A percentile compares a stretch with the other conserved stretches of the same genome.
Evolutionary conservation across 768 basidiomycete genomes (phyloP).

Genomic region (Austroboletus eburneus): DNA sequence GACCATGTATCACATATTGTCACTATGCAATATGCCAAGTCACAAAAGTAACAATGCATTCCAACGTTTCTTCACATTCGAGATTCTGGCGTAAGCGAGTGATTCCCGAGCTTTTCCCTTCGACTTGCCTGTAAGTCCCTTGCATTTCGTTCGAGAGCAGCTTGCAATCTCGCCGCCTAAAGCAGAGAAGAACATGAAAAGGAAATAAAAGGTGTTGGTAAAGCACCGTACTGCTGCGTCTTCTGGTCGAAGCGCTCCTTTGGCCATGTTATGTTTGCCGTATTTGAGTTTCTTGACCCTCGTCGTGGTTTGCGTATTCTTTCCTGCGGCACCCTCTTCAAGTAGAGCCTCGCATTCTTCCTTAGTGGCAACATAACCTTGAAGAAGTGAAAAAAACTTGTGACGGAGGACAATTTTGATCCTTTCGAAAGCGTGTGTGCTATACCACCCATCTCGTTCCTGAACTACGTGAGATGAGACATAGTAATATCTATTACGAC

Average conservation of each 20-base stretch:
- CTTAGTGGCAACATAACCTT: constrained; percentile 67
- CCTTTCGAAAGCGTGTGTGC: constrained; percentile 65
- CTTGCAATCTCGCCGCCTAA: constrained; percentile 70
- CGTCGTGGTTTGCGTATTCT: constrained; percentile 32
- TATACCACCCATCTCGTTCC: constrained; percentile 92
- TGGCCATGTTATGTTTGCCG: constrained; percentile 86
- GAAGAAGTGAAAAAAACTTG: constrained; percentile 77
- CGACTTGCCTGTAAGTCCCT: constrained; percentile 28
- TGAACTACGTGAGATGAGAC: constrained; percentile 22
- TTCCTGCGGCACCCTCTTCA: constrained; percentile 26
- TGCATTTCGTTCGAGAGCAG: constrained; percentile 50
- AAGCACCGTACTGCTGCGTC: constrained; percentile 66
- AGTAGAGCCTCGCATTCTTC: constrained; percentile 71
- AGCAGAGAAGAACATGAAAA: too few species aligned
- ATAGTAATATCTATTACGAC: neutral
- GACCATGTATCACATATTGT: constrained; percentile 21
- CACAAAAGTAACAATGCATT: constrained; percentile 9
- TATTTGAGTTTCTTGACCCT: constrained; percentile 52
- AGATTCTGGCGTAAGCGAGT: constrained; percentile 19
- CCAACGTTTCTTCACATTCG: constrained; percentile 4
- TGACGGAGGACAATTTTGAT: constrained; percentile 83
- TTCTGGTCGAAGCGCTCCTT: constrained; percentile 76
- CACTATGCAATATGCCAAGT: constrained; percentile 17
- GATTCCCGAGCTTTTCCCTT: constrained; percentile 20
- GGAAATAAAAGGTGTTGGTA: neutral